These are phyloP conservation scores for Cyclotella sp. DNA, from an alignment of 108 stramenopile species.

Conservation along the genomic window DNA sequence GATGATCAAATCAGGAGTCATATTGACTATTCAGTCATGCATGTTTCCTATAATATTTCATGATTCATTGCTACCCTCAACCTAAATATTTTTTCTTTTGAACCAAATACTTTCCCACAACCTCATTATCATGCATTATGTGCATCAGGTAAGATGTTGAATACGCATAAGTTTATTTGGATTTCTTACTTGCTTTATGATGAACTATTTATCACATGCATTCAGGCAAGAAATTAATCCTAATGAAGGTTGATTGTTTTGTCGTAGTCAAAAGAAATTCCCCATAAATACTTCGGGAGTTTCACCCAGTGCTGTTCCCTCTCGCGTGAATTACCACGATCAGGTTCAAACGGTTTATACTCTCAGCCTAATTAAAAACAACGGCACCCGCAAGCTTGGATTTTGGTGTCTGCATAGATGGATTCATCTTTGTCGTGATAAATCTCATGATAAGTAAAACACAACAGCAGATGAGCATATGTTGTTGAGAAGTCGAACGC, in stretches of 20 bases:
- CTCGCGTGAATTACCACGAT: slow-evolving; percentile 76
- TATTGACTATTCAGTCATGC: too few relatives aligned
- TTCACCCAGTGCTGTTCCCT: slow-evolving; percentile 53
- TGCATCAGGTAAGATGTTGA: too few relatives aligned
- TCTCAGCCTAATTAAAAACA: slow-evolving; percentile 49
- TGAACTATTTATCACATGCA: too few relatives aligned
- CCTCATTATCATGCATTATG: too few relatives aligned
- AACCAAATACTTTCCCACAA: too few relatives aligned
- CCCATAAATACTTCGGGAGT: background rate
- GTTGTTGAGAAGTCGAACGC: background rate
- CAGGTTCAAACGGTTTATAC: slow-evolving; percentile 77
- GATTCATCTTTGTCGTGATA: slow-evolving; percentile 1
- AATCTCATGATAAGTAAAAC: background rate
- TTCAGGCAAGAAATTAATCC: background rate
- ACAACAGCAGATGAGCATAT: background rate
- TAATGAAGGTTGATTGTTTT: slow-evolving; percentile 10
- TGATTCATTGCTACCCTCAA: too few relatives aligned
- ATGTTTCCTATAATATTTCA: too few relatives aligned
- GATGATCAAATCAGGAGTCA: too few relatives aligned
- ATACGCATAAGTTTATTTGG: too few relatives aligned
- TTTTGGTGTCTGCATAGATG: slow-evolving; percentile 13
- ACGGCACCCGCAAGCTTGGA: slow-evolving; percentile 51
- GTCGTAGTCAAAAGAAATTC: background rate
- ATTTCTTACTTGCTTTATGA: too few relatives aligned
- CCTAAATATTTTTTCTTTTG: too few relatives aligned